Evolutionary conservation across 2,329 filamentous ascomycete species (phyloP), one percentile per base, ranked within the genome.

Genomic region (Ambrosiella cleistominuta): DNA sequence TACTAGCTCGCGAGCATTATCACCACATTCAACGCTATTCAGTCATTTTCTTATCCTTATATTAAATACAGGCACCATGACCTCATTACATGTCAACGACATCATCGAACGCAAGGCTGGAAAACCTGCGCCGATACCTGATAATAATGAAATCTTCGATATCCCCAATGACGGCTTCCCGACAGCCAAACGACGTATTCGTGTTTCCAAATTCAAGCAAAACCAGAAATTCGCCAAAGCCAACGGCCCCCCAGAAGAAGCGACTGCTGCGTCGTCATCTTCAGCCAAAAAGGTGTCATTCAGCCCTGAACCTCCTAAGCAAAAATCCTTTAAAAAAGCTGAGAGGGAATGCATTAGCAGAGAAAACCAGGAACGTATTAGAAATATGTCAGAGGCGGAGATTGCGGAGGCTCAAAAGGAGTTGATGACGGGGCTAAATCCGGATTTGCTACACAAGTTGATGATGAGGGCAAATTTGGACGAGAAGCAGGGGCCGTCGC

Each of bases 331-430:
- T n/a, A 72, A 74, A 47, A 68, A 75, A 9, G 73, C 77, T 49
- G 89, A 95, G 66, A 81, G 80, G 65, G 72, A 73, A 62, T 75
- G 77, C 4, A 97, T 98, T 67, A 86, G 91, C 65, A 77, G 82
- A 63, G 89, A 97, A 68, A 98, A 97, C 66, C 79, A 72, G 50
- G 77, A 81, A 60, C 79, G 79, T 61, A 69, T 98, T 52, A 82
- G 82, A 12, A 74, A 75, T 35, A 96, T 98, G 93, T 86, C 85
- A 1, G 72, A 80, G 0, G 78, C 81, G 42, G 88, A 96, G 69
- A 95, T 97, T 60, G 82, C 86, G 62, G 75, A 83, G 63, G 89
- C 93, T 61, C 80, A 85, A 49, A 75, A 81, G 60, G 91, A 97
- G 63, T 73, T 98, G n/a, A 76, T 95, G 67, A 77, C 75, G n/a